phyloP scores from a whole-genome alignment of 2,329 filamentous ascomycete genomes.

The Fusarium chuoi region DNA sequence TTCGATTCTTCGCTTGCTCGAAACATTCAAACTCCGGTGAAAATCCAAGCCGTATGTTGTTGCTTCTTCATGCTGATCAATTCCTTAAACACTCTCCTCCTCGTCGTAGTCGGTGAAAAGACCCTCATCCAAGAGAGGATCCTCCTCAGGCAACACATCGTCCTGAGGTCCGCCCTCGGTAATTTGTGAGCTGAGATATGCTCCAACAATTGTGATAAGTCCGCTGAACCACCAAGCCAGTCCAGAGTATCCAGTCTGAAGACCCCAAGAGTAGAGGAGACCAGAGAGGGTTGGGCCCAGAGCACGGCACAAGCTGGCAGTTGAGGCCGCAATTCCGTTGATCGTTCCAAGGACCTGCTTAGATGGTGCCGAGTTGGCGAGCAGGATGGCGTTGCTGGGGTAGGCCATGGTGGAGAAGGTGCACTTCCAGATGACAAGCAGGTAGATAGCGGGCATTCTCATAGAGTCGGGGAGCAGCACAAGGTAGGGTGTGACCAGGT shows the following conservation, averaged over 20 bases:
- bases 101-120: slow-evolving; percentile 48
- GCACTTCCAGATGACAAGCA: slow-evolving; percentile 89
- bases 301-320: slow-evolving; percentile 87
- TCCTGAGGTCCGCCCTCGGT: slow-evolving; percentile 67
- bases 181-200: slow-evolving; percentile 79
- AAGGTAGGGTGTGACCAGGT: slow-evolving; percentile 88
- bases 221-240: slow-evolving; percentile 94
- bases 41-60: slow-evolving; percentile 23
- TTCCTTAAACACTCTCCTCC: slow-evolving; percentile 46
- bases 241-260: slow-evolving; percentile 83
- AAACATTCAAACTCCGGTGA: slow-evolving; percentile 39
- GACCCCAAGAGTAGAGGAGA: slow-evolving; percentile 81
- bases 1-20: slow-evolving; percentile 30
- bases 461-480: slow-evolving; percentile 80
- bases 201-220: slow-evolving; percentile 78
- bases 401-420: slow-evolving; percentile 92
- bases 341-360: slow-evolving; percentile 88
- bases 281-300: slow-evolving; percentile 91
- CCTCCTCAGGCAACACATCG: slow-evolving; percentile 54
- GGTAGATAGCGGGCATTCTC: slow-evolving; percentile 79
- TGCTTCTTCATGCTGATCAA: neutral
- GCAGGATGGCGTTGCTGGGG: slow-evolving; percentile 87
- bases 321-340: slow-evolving; percentile 91
- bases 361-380: slow-evolving; percentile 88
- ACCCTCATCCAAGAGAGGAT: slow-evolving; percentile 47